Evolutionary conservation across 495 filamentous ascomycete species (phyloP), one percentile per base, ranked within the genome.

Genomic region (Podospora sp.): DNA sequence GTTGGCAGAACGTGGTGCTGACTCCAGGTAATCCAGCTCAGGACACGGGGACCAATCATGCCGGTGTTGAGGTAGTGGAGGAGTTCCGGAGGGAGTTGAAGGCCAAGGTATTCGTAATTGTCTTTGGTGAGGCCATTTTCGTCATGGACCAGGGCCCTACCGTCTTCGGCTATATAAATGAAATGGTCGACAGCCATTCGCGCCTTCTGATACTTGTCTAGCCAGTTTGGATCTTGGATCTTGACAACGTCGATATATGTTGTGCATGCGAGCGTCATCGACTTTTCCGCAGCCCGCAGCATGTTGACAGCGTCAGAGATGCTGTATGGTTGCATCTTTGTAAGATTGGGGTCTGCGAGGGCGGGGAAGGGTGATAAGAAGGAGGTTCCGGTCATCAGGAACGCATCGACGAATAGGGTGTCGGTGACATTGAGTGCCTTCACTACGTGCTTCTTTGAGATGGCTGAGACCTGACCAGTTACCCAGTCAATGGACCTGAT

Each of bases 41-140:
- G 84, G 18, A 97, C 80, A 49, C 93, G 88, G 1, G 93, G 83
- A 7, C 92, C 88, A 65, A 97, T 85, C 18, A 97, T 77, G 29
- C 92, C 95, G 33, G 86, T 89, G 66, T 92, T 92, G 35, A 98
- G 84, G 71, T 99, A 98, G 75, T 91, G 91, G 75, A 93, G 97
- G 6, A 99, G 81, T 78, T 99, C 96, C 62, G 93, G 88, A 1
- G 96, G 93, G 18, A 99, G 83, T 35, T 93, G 91, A 62, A 93
- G 87, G 22, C 93, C 93, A 69, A 96, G 89, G 73, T 97, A 91
- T 70, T 94, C 90, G 77, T 95, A 91, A 68, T 93, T 84, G 76
- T 98, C 94, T 22, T 81, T 83, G 20, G 95, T 93, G 1, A 90
- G 84, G 36, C 85, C 79, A 8, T 89, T 88, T 35, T 82, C 82